phyloP scores from a whole-genome alignment of 331 rosid genomes.

The Quercus lobata region DNA sequence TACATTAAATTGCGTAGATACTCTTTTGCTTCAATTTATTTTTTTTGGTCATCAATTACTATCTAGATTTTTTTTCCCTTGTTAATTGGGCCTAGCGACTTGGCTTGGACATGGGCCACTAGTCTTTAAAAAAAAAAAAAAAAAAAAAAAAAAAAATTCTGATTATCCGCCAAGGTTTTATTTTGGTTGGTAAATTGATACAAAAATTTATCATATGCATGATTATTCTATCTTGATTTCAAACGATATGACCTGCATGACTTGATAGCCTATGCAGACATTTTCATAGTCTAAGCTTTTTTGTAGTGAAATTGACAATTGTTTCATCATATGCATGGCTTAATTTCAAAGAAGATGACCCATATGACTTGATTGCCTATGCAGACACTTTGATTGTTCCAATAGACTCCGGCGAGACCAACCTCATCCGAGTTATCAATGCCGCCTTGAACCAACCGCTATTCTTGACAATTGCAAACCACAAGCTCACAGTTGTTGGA shows the following conservation, averaged over 20 bases:
- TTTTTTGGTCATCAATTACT: too few relatives aligned
- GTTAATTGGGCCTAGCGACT: too few relatives aligned
- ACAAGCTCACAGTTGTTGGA: slow-evolving; percentile 65
- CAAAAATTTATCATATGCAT: too few relatives aligned
- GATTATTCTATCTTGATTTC: not conserved
- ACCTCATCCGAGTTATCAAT: slow-evolving; percentile 66
- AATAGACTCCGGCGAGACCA: slow-evolving; percentile 63
- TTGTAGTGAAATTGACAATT: too few relatives aligned
- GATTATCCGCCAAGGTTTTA: too few relatives aligned
- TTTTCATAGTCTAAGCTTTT: slow-evolving; percentile 16
- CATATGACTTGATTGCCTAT: not conserved
- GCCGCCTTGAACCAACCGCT: slow-evolving; percentile 72
- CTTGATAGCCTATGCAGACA: slow-evolving; percentile 42
- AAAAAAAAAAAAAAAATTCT: too few relatives aligned
- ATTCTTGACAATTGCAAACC: slow-evolving; percentile 78
- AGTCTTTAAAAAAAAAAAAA: too few relatives aligned
- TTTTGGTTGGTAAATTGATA: too few relatives aligned
- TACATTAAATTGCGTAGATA: too few relatives aligned
- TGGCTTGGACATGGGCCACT: too few relatives aligned
- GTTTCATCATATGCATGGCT: not conserved
- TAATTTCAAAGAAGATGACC: not conserved
- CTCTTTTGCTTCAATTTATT: too few relatives aligned
- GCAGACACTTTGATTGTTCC: slow-evolving; percentile 64
- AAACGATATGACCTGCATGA: not conserved
- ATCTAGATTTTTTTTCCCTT: too few relatives aligned